These are phyloP conservation scores for Stachybotrys chartarum DNA, from an alignment of 2,329 filamentous ascomycete species.

Conservation along the genomic window DNA sequence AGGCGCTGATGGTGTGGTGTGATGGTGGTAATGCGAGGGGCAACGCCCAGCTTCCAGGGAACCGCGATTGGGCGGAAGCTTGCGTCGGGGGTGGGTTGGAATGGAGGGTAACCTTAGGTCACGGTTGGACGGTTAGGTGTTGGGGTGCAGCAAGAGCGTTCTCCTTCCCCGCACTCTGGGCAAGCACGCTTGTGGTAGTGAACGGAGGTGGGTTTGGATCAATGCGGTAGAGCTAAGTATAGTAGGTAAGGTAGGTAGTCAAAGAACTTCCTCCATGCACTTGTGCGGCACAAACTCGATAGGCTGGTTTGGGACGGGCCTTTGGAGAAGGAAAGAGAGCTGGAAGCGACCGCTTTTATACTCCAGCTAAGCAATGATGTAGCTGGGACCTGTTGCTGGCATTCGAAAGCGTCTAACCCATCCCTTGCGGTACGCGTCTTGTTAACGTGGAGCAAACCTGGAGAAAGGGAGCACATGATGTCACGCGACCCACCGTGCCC, in stretches of 20 bases:
- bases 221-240: not conserved
- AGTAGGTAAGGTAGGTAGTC: not conserved
- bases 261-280: not conserved
- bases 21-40: not conserved
- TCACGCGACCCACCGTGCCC: constrained; percentile 1
- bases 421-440: not conserved
- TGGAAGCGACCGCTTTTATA: not conserved
- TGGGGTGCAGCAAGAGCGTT: constrained; percentile 4
- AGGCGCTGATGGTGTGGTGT: not conserved
- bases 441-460: constrained; percentile 2
- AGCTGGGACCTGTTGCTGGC: not conserved
- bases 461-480: constrained; percentile 8
- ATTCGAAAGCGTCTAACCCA: not conserved
- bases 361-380: not conserved
- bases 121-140: not conserved
- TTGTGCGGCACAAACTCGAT: too few relatives aligned
- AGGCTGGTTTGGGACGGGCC: too few relatives aligned
- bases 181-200: not conserved
- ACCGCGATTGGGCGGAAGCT: not conserved
- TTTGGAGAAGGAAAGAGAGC: not conserved
- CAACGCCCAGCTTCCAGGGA: not conserved
- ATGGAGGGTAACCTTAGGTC: not conserved
- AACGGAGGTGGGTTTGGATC: not conserved
- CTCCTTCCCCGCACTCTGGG: constrained; percentile 6
- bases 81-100: not conserved